phyloP scores from a whole-genome alignment of 2,329 filamentous ascomycete species.

The Xylariales sp. region DNA sequence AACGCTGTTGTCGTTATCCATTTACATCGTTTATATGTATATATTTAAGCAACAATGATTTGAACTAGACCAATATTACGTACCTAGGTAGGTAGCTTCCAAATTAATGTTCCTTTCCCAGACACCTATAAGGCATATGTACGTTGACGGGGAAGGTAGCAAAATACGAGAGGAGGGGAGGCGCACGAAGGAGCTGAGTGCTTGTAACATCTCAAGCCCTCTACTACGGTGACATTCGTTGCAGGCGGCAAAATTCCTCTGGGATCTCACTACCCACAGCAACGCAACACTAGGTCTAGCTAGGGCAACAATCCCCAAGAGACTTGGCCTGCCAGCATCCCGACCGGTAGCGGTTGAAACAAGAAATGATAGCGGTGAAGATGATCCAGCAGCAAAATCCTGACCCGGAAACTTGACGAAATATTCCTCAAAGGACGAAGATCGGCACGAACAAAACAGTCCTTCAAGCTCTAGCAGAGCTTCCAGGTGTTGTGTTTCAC shows the following conservation, averaged over 20 bases:
- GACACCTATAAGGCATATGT: not conserved
- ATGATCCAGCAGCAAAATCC: constrained; percentile 4
- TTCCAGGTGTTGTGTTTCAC: constrained; percentile 25
- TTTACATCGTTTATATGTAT: not conserved
- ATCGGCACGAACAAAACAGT: constrained; percentile 24
- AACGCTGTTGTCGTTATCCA: not conserved
- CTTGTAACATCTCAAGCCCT: constrained; percentile 29
- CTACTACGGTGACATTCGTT: constrained; percentile 42
- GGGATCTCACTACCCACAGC: constrained; percentile 42
- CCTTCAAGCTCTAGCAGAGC: constrained; percentile 23
- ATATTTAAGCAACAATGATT: constrained; percentile 1
- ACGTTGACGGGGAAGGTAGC: not conserved
- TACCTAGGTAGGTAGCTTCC: not conserved
- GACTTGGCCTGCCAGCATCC: constrained; percentile 35
- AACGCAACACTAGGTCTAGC: constrained; percentile 38
- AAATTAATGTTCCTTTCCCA: not conserved
- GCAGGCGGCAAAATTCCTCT: constrained; percentile 43
- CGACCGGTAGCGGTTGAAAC: constrained; percentile 39
- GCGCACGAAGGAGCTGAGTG: constrained; percentile 25
- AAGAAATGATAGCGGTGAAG: constrained; percentile 21
- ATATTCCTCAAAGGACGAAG: constrained; percentile 8
- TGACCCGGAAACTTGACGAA: constrained; percentile 18
- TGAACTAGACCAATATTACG: not conserved
- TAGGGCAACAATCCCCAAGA: constrained; percentile 34
- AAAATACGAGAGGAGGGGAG: constrained; percentile 10